Conservation (phyloP, 1,284 basidiomycete genomes). For the Trichosporon sp. region DNA sequence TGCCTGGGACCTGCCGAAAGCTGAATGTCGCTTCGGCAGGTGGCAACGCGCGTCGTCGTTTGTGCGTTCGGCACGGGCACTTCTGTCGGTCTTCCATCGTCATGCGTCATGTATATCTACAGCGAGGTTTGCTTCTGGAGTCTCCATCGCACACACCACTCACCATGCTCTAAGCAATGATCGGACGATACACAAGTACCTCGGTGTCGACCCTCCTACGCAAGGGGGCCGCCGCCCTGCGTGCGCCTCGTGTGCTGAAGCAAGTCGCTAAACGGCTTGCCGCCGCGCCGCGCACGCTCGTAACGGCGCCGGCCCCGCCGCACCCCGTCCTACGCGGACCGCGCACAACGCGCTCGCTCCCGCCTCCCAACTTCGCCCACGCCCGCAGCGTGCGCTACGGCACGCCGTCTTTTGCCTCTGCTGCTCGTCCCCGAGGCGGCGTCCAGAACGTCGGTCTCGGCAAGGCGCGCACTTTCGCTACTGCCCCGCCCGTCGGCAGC, state of each 20-base stretch:
- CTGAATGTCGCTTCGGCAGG: slow-evolving; percentile 3
- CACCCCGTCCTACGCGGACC: slow-evolving; percentile 10
- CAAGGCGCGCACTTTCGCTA: slow-evolving; percentile 42
- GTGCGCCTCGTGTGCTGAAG: slow-evolving; percentile 3
- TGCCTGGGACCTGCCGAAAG: slow-evolving; percentile 10
- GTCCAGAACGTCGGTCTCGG: slow-evolving; percentile 41
- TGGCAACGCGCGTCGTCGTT: slow-evolving; percentile 18
- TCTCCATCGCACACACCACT: slow-evolving; percentile 14
- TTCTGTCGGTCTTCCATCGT: background rate
- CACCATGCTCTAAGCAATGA: slow-evolving; percentile 8
- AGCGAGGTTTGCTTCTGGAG: background rate
- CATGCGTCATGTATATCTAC: background rate
- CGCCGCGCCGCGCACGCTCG: background rate
- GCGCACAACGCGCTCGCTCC: background rate
- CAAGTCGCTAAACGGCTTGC: background rate
- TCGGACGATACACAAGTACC: slow-evolving; percentile 17
- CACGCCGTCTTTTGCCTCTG: background rate
- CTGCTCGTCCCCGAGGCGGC: slow-evolving; percentile 13
- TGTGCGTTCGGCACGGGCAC: slow-evolving; percentile 3
- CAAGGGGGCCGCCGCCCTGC: slow-evolving; percentile 18
- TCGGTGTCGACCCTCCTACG: slow-evolving; percentile 12
- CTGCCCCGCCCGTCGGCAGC: slow-evolving; percentile 30
- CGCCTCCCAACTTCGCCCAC: slow-evolving; percentile 15
- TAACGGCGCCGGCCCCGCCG: background rate
- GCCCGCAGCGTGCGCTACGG: slow-evolving; percentile 11